phyloP scores from a whole-genome alignment of 2,329 filamentous ascomycete genomes.

The Alternaria arbusti region DNA sequence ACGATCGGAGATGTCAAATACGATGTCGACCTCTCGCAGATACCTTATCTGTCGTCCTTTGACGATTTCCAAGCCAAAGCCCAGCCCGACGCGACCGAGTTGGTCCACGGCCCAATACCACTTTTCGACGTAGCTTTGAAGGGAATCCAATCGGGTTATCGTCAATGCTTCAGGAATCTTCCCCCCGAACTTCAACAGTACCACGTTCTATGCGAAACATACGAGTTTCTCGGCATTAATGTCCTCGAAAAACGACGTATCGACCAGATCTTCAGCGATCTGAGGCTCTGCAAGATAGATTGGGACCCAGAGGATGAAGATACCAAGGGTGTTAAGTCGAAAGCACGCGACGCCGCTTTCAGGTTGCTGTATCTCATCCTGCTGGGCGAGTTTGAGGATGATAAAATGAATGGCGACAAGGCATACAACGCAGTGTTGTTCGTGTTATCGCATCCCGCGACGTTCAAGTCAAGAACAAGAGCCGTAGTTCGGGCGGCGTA shows the following conservation, averaged over 20 bases:
- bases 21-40: constrained; percentile 4
- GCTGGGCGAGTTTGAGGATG: constrained; percentile 12
- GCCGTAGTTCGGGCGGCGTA: constrained; percentile 26
- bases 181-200: constrained; percentile 27
- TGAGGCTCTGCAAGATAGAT: constrained; percentile 18
- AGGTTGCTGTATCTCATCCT: constrained; percentile 30
- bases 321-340: constrained; percentile 9
- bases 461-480: constrained; percentile 33
- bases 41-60: constrained; percentile 35
- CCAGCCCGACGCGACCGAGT: background rate
- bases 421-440: constrained; percentile 32
- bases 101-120: constrained; percentile 27
- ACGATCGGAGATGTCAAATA: constrained; percentile 13
- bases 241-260: constrained; percentile 20
- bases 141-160: constrained; percentile 35
- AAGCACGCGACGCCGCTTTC: constrained; percentile 33
- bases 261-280: constrained; percentile 16
- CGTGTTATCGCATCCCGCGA: constrained; percentile 30
- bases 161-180: constrained; percentile 33
- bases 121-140: constrained; percentile 33
- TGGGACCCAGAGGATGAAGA: constrained; percentile 21
- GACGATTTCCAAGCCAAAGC: background rate
- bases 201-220: constrained; percentile 31
- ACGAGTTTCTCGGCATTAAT: constrained; percentile 32
- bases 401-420: constrained; percentile 25